Base-by-base conservation (phyloP, 805 yeast genomes). In the Sugiyamaella marilandica region DNA sequence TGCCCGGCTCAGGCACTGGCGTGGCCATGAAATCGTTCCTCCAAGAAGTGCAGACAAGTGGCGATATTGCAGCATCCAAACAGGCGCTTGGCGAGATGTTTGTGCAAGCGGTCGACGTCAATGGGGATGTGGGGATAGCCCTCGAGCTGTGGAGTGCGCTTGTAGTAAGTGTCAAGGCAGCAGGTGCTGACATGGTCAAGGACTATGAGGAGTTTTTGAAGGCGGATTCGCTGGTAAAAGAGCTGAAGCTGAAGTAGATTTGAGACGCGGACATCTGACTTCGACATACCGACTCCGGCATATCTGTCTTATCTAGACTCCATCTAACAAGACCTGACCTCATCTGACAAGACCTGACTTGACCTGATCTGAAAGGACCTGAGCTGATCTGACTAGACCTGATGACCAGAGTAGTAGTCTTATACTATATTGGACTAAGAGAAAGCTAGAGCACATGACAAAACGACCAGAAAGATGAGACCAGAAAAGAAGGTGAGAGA, bases 1-100 rank as follows among this genome's bases (percentile, higher is more conserved):
- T 80, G 32, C 84, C 87, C 54, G 84, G 76, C 62, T 81, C 88
- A 1, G 70, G 85, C 11, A 65, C 83, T 61, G 92, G 87, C 7
- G 74, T 85, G 10, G 72, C 84, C 2, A 70, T 78, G 5, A 82
- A 81, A 60, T 70, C 78, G 16, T 80, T 77, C 58, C 74, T 81
- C 41, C 82, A 78, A 52, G 70, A 70, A 62, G 49, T 48, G 3
- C 29, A 21, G 14, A 36, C 29, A 39, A 16, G 34, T 13, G 45
- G 46, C 18, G 49, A 46, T 41, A 37, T 41, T 33, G 39, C 45
- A 5, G 45, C 19, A 10, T 56, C 58, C 3, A 46, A 49, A 49
- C 55, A 53, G 33, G 37, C 56, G 10, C 51, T 67, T n/a, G 44
- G 36, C n/a, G 51, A 46, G 14, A 49, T 55, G 55, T 64, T 65